Percentiles rank a stretch among this genome's conserved stretches.
Conservation (phyloP, 495 filamentous ascomycete species). For the Cetradonia linearis region DNA sequence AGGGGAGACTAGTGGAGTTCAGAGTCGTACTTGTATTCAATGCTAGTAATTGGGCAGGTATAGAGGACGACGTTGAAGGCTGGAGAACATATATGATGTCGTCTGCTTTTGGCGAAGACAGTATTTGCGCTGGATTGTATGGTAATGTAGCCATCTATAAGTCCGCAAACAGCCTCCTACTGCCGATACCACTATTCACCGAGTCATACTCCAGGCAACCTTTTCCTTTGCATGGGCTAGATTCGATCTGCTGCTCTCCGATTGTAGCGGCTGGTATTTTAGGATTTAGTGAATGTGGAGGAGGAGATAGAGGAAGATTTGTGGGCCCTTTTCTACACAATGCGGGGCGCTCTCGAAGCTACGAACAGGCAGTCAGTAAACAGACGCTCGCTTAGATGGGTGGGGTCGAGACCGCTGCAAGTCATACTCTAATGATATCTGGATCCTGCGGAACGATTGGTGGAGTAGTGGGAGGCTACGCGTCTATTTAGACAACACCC, state of each 20-base stretch:
- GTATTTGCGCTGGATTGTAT: slow-evolving; percentile 64
- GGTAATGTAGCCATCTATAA: slow-evolving; percentile 42
- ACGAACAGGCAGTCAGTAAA: not conserved
- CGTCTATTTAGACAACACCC: not conserved
- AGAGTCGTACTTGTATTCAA: slow-evolving; percentile 53
- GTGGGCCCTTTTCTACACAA: not conserved
- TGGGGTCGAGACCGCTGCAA: slow-evolving; percentile 6
- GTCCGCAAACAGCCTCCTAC: not conserved
- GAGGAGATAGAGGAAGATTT: not conserved
- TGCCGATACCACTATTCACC: not conserved
- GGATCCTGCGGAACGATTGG: not conserved
- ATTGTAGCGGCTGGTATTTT: not conserved
- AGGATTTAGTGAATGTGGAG: not conserved
- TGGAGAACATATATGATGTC: slow-evolving; percentile 52
- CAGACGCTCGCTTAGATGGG: slow-evolving; percentile 8
- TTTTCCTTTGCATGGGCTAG: not conserved
- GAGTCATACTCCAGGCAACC: not conserved
- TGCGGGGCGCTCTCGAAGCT: not conserved
- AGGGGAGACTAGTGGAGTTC: slow-evolving; percentile 39
- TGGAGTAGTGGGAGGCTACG: not conserved
- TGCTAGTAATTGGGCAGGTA: slow-evolving; percentile 44
- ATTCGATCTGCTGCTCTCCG: not conserved
- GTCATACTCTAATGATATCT: not conserved
- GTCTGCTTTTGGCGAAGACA: slow-evolving; percentile 42
- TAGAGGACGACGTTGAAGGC: slow-evolving; percentile 34